Conservation (phyloP, 1,284 basidiomycete species). For the Xerocomus nothofagi region DNA sequence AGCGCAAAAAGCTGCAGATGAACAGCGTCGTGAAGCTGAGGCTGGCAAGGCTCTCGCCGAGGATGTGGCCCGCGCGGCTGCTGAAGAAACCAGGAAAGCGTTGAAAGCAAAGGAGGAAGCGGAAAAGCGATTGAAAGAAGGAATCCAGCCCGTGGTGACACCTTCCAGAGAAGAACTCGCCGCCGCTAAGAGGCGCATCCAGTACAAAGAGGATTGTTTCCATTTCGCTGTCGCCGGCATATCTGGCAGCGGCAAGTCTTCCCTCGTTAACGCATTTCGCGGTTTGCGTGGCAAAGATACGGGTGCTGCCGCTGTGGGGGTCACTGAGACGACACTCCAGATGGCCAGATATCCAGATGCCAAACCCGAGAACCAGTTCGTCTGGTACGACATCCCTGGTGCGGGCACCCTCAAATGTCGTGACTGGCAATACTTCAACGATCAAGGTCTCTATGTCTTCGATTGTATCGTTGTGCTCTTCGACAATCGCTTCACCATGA, state of each 20-base stretch:
- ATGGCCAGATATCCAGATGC: constrained; percentile 19
- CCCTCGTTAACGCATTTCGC: constrained; percentile 21
- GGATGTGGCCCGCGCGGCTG: constrained; percentile 9
- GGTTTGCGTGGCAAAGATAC: constrained; percentile 9
- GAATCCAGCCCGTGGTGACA: constrained; percentile 7
- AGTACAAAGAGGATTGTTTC: constrained; percentile 18
- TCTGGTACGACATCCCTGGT: constrained; percentile 24
- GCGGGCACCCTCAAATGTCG: constrained; percentile 20
- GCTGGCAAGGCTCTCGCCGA: constrained; percentile 13
- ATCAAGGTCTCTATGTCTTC: constrained; percentile 24
- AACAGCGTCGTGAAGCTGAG: constrained; percentile 15
- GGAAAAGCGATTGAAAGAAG: constrained; percentile 15
- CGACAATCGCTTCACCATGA: constrained; percentile 24
- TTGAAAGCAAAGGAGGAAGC: constrained; percentile 11
- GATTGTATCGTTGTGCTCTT: constrained; percentile 23
- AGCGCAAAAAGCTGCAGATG: constrained; percentile 13
- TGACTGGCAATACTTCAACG: constrained; percentile 27
- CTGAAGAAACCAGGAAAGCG: constrained; percentile 14
- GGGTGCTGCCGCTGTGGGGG: constrained; percentile 18
- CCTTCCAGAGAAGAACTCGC: constrained; percentile 12
- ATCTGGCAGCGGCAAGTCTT: constrained; percentile 21
- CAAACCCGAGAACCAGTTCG: constrained; percentile 14
- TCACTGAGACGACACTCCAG: constrained; percentile 19
- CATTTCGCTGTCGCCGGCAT: constrained; percentile 18
- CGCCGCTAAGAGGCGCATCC: background rate